Percentiles rank a stretch among this genome's conserved stretches.
phyloP scores from a whole-genome alignment of 352 stramenopile genomes.

The Pythium plurisporium region DNA sequence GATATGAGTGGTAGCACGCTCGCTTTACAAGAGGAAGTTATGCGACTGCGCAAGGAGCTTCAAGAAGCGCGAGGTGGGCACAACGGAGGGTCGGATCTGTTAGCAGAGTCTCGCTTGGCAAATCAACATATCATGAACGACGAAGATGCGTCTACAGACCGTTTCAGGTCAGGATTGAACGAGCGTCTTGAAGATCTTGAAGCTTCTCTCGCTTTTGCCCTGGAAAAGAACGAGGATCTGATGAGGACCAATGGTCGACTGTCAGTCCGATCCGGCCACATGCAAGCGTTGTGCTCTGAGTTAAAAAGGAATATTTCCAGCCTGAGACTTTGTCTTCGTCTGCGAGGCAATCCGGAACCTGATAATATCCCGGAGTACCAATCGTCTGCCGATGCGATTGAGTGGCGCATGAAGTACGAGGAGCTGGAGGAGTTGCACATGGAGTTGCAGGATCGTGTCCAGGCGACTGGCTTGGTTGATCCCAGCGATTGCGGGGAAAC shows the following conservation, averaged over 20 bases:
- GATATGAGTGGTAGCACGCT: slow-evolving; percentile 81
- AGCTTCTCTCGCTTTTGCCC: slow-evolving; percentile 44
- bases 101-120: slow-evolving; percentile 1
- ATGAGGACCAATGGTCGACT: slow-evolving; percentile 55
- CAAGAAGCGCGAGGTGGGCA: slow-evolving; percentile 40
- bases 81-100: not conserved
- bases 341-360: slow-evolving; percentile 20
- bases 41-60: slow-evolving; percentile 50
- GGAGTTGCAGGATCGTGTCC: slow-evolving; percentile 46
- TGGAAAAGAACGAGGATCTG: slow-evolving; percentile 56
- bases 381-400: slow-evolving; percentile 66
- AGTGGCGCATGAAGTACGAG: slow-evolving; percentile 83
- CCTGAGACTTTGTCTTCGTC: slow-evolving; percentile 50
- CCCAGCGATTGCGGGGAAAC: slow-evolving; percentile 27
- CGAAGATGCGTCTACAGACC: not conserved
- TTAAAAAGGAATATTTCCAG: slow-evolving; percentile 58
- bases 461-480: not conserved
- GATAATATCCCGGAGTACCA: slow-evolving; percentile 42
- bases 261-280: slow-evolving; percentile 44
- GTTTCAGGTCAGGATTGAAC: slow-evolving; percentile 14
- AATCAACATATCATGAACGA: not conserved
- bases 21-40: slow-evolving; percentile 72
- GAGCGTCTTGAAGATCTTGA: slow-evolving; percentile 59
- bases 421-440: slow-evolving; percentile 60
- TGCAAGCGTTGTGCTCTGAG: slow-evolving; percentile 45